Percentiles rank a stretch among this genome's conserved stretches.
Evolutionary conservation across 768 basidiomycete species (phyloP).

Genomic region (Podaxis pistillaris): DNA sequence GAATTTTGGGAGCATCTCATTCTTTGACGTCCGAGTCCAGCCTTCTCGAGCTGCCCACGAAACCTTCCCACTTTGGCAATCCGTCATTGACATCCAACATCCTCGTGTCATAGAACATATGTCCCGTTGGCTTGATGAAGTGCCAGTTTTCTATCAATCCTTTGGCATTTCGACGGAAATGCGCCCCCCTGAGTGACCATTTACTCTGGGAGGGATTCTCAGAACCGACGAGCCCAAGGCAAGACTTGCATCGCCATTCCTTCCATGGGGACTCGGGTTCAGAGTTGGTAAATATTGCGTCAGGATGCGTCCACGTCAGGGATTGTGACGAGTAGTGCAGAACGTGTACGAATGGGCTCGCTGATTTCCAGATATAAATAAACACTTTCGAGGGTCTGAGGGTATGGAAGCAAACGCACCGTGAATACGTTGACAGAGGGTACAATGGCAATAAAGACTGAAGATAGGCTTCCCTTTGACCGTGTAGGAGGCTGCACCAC

Average conservation of each 20-base stretch:
- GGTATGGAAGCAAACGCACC: neutral
- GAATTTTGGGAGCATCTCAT: neutral
- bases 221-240: neutral
- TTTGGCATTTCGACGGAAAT: neutral
- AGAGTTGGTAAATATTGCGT: neutral
- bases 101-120: conserved; percentile 66
- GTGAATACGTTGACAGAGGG: neutral
- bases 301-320: neutral
- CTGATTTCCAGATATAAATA: neutral
- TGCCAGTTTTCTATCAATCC: conserved; percentile 44
- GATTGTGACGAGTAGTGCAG: neutral
- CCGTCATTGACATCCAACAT: conserved; percentile 55
- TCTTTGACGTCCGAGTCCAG: neutral
- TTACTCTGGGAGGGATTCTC: neutral
- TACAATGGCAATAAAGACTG: neutral
- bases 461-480: neutral
- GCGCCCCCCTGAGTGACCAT: neutral
- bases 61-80: conserved; percentile 65
- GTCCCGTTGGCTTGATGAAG: conserved; percentile 57
- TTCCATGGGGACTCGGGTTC: neutral
- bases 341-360: neutral
- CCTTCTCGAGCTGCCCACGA: conserved; percentile 42
- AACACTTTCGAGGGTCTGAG: too few species aligned
- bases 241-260: conserved; percentile 4
- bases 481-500: neutral